phyloP scores from a whole-genome alignment of 2,329 filamentous ascomycete species.

The Apiospora marii region DNA sequence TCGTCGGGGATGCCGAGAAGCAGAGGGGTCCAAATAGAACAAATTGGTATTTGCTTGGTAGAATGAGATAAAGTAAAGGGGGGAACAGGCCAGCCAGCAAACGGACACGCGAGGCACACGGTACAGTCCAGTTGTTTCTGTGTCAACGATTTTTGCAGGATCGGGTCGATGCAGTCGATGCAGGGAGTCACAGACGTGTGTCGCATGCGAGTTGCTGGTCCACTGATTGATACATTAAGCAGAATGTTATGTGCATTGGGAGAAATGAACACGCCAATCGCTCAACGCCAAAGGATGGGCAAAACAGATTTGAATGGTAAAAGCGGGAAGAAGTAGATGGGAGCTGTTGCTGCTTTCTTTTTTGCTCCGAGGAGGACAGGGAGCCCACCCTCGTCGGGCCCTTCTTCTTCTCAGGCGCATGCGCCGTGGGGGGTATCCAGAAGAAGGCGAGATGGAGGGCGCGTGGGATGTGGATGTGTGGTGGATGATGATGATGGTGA shows the following conservation, averaged over 20 bases:
- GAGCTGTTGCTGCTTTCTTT: constrained; percentile 33
- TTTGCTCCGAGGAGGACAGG: constrained; percentile 31
- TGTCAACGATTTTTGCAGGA: constrained; percentile 23
- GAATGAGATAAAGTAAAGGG: constrained; percentile 21
- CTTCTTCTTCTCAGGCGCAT: constrained; percentile 25
- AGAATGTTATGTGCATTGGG: constrained; percentile 22
- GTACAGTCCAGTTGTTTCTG: neutral
- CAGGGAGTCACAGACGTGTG: constrained; percentile 13
- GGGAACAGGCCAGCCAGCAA: constrained; percentile 35
- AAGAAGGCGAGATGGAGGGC: constrained; percentile 32
- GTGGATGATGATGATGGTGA: neutral
- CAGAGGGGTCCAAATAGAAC: constrained; percentile 26
- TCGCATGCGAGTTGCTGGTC: constrained; percentile 35
- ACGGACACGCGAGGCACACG: constrained; percentile 4
- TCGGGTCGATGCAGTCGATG: constrained; percentile 21
- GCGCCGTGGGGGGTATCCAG: constrained; percentile 32
- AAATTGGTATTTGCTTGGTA: neutral
- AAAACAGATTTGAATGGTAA: constrained; percentile 30
- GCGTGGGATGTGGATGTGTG: constrained; percentile 27
- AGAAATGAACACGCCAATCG: constrained; percentile 36
- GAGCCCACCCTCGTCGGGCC: neutral
- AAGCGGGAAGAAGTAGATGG: constrained; percentile 2
- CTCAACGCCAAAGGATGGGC: constrained; percentile 37
- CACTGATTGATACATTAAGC: constrained; percentile 45
- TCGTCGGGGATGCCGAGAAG: constrained; percentile 29